Conservation (phyloP, 352 stramenopile genomes). For the Pythium apleroticum region DNA sequence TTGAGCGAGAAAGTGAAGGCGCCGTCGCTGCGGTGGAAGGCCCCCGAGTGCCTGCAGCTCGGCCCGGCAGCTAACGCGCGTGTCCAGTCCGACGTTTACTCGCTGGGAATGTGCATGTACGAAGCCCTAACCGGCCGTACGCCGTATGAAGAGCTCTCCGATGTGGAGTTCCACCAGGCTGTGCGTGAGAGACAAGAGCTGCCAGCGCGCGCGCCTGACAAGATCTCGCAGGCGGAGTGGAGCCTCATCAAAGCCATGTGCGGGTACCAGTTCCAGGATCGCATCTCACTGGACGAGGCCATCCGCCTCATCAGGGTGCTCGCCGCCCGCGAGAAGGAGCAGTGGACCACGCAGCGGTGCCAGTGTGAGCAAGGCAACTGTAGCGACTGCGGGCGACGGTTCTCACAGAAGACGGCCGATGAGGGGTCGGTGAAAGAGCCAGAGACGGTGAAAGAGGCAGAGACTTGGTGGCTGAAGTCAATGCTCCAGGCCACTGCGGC, state of each 20-base stretch:
- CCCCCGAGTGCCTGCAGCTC: slow-evolving; percentile 16
- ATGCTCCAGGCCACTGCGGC: too few relatives aligned
- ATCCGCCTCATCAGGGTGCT: slow-evolving; percentile 2
- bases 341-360: background rate
- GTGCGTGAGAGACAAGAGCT: background rate
- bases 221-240: slow-evolving; percentile 5
- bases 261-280: background rate
- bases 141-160: slow-evolving; percentile 7
- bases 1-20: slow-evolving; percentile 23
- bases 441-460: too few relatives aligned
- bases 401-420: background rate
- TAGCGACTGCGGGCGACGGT: background rate
- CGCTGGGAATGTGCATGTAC: slow-evolving; percentile 35
- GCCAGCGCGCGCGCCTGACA: background rate
- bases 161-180: background rate
- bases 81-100: slow-evolving; percentile 38
- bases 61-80: slow-evolving; percentile 11
- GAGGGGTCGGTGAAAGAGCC: too few relatives aligned
- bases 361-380: slow-evolving; percentile 1
- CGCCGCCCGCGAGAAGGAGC: background rate
- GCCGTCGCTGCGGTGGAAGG: slow-evolving; percentile 5
- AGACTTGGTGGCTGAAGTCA: too few relatives aligned
- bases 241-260: slow-evolving; percentile 10
- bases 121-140: slow-evolving; percentile 17
- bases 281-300: background rate